Percentiles rank a stretch among this genome's conserved stretches.
These are phyloP conservation scores for Coemansia sp. DNA, from an alignment of 192 early-diverging fungal species.

Conservation along the genomic window DNA sequence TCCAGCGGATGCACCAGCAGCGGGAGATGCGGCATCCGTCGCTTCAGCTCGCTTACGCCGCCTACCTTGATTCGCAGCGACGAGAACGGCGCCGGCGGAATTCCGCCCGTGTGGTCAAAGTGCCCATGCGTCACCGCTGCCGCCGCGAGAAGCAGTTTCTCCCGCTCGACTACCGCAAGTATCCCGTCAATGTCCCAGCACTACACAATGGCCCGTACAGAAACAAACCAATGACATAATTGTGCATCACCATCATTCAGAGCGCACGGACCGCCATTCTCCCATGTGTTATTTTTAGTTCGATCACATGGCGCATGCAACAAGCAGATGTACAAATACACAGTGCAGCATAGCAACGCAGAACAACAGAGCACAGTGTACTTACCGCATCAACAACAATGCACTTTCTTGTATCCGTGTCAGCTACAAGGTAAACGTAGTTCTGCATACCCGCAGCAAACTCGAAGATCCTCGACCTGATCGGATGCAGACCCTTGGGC, in stretches of 20 bases:
- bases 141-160: constrained; percentile 69
- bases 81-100: constrained; percentile 85
- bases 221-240: background rate
- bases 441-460: constrained; percentile 84
- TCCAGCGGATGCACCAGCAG: constrained; percentile 77
- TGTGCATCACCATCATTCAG: background rate
- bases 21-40: constrained; percentile 69
- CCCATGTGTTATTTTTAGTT: background rate
- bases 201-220: background rate
- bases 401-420: constrained; percentile 66
- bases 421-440: constrained; percentile 80
- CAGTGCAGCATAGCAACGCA: background rate
- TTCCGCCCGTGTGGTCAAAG: constrained; percentile 85
- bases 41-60: constrained; percentile 74
- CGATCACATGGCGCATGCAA: background rate
- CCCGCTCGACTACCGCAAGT: constrained; percentile 58
- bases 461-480: constrained; percentile 73
- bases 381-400: constrained; percentile 75
- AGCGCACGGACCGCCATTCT: background rate
- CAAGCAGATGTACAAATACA: background rate
- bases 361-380: background rate
- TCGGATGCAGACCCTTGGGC: constrained; percentile 61
- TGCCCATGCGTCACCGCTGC: constrained; percentile 81
- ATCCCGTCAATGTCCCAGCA: constrained; percentile 95
- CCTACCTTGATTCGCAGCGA: constrained; percentile 74